These are phyloP conservation scores for apple (Malus domestica) DNA, from an alignment of 306 rosid species.

Conservation along the genomic window DNA sequence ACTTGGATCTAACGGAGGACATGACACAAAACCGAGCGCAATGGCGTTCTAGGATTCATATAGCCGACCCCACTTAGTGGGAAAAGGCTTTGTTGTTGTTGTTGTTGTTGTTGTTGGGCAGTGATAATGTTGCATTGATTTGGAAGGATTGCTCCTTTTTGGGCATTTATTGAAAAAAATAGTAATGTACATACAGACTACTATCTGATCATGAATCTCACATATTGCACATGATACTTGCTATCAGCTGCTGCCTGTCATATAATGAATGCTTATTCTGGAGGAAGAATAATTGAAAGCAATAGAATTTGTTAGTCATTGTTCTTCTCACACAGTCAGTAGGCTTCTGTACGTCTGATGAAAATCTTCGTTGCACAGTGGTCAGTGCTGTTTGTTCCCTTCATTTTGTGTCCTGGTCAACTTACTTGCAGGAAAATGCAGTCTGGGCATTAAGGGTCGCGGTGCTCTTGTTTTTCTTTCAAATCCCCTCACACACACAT, in stretches of 20 bases:
- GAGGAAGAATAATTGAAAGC: conserved; percentile 29
- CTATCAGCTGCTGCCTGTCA: conserved; percentile 23
- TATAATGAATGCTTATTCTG: conserved; percentile 24
- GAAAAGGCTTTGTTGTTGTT: too few relatives aligned
- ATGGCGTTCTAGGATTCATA: too few relatives aligned
- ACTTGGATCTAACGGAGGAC: too few relatives aligned
- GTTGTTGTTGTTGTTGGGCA: neutral
- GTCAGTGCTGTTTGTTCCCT: neutral
- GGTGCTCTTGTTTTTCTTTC: conserved; percentile 66
- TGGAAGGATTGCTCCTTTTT: conserved; percentile 25
- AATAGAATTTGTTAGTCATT: conserved; percentile 26
- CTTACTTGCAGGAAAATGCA: conserved; percentile 67
- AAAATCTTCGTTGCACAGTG: conserved; percentile 7
- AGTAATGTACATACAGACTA: conserved; percentile 10
- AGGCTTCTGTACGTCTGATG: conserved; percentile 14
- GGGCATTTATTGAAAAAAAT: conserved; percentile 25
- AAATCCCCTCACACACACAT: conserved; percentile 82
- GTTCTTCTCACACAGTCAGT: conserved; percentile 27
- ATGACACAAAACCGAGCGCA: too few relatives aligned
- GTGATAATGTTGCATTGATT: neutral
- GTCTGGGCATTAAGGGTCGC: conserved; percentile 66
- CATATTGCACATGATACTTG: conserved; percentile 12
- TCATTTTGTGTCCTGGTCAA: conserved; percentile 34
- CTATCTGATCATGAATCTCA: conserved; percentile 12
- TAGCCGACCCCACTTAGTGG: too few relatives aligned